Evolutionary conservation across 768 basidiomycete species (phyloP), one percentile per base, ranked within the genome.

Genomic region (Cyclocybe cylindracea): DNA sequence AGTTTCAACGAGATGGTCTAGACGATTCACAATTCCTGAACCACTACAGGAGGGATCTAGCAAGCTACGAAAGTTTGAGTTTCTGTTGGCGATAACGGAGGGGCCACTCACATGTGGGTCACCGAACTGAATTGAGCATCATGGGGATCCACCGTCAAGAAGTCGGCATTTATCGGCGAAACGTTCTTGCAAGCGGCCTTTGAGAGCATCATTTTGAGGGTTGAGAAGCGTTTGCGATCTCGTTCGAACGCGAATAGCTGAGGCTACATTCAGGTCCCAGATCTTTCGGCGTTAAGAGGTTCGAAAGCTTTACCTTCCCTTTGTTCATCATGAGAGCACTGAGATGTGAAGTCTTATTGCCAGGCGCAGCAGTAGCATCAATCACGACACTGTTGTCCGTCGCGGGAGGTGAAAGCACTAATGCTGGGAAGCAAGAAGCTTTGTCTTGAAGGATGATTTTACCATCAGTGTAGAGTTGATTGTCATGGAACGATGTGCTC

Each of bases 11-110:
- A 95, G 80, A 70, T 94, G 80, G 65, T 97, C 93, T 46, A 97
- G 70, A 44, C 94, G 84, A 69, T 93, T 93, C 44, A 94, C 85
- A 50, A 96, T 95, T 3, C 94, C 93, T 11, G 91, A 94, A 36
- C 94, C 92, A 53, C 94, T 97, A 66, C 96, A 99, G 34, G 95
- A 98, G 10, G 96, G 96, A 66, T 99, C 96, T 7, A 98, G 77
- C 37, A 99, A 76, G 55, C 94, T 95, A 55, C 32, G 38, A 39
- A 44, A 48, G 33, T 46, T 14, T 24, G 34, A 18, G 9, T 36
- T 39, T 43, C 24, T 16, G 32, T 52, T 24, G 44, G 16, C 33
- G 19, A 38, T 32, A 29, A 53, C 16, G 19, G 34, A 36, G 39
- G 55, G 11, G 46, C 18, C 32, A 57, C 88, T 70, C 62, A 95